These are phyloP conservation scores for Lodderomyces theae DNA, from an alignment of 1,139 yeast species.

Conservation along the genomic window DNA sequence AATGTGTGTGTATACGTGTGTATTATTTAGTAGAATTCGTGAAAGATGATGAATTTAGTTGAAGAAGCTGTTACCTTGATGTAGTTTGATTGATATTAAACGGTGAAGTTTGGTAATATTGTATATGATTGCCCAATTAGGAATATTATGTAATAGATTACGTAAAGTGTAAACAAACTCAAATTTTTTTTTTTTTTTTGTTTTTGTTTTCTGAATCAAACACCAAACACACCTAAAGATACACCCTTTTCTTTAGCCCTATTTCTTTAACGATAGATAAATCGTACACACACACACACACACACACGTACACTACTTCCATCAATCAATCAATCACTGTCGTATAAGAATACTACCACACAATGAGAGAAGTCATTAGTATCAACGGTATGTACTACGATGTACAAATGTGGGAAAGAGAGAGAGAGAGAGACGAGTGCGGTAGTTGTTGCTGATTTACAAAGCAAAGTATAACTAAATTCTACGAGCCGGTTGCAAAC, in stretches of 20 bases:
- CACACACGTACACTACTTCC: neutral
- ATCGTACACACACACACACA: neutral
- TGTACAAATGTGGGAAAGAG: too few relatives aligned
- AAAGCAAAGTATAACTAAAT: too few relatives aligned
- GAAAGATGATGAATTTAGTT: too few relatives aligned
- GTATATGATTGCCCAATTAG: neutral
- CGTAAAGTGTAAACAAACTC: constrained; percentile 6
- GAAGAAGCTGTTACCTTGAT: too few relatives aligned
- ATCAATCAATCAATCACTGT: too few relatives aligned
- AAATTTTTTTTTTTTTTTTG: too few relatives aligned
- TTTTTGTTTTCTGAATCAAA: constrained; percentile 11
- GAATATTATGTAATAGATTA: constrained; percentile 2
- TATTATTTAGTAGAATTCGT: too few relatives aligned
- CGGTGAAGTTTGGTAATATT: neutral
- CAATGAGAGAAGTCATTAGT: constrained; percentile 92
- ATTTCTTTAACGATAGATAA: too few relatives aligned
- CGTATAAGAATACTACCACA: neutral
- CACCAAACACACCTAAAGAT: constrained; percentile 1
- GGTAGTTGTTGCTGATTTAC: too few relatives aligned
- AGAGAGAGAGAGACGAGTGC: too few relatives aligned
- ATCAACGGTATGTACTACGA: constrained; percentile 76
- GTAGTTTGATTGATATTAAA: too few relatives aligned
- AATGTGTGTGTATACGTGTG: neutral
- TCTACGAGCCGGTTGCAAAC: too few relatives aligned
- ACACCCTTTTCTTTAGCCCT: neutral